Base-by-base conservation (phyloP, 371 early-diverging fungal species). In the Syncephalis fuscata region DNA sequence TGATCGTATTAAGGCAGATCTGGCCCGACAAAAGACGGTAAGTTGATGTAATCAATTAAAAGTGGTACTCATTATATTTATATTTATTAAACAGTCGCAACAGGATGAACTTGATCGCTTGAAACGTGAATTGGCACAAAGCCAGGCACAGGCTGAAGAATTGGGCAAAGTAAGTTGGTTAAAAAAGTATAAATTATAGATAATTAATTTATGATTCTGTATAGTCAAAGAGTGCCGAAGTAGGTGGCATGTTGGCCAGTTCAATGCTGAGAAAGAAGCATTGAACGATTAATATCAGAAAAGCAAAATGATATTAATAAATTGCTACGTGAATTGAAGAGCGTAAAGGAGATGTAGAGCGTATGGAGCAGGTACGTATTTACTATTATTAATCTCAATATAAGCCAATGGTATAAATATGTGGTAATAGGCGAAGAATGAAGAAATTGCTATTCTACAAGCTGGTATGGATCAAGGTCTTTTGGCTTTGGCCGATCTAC, bases 381-480 rank as follows among this genome's bases (percentile, higher is more conserved):
- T n/a, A n/a, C n/a, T n/a, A n/a, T n/a, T n/a, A n/a, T n/a, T n/a
- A n/a, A n/a, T n/a, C n/a, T n/a, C n/a, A n/a, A n/a, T n/a, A n/a
- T n/a, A n/a, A n/a, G n/a, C n/a, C n/a, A n/a, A 24, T 8, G 21
- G 14, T 1, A 16, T 15, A 14, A 49, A 21, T n/a, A 19, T 43
- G 20, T 43, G 20, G 21, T 11, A 43, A 1, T 22, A 45, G 58
- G 17, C 40, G 57, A 90, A 87, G 61, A 88, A 91, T 51, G 92
- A 91, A 50, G 96, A 95, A 50, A 72, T 85, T 46, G 75, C 79
- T 3, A 83, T 92, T 1, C 66, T 91, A 23, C 90, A 92, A 64
- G 81, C 86, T n/a, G 90, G 88, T 26, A 74, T 96, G 74, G 96
- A 94, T 63, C 92, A 96, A 67, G 85, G 88, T 45, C 67, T 96